Percentiles rank a stretch among this genome's conserved stretches.
Evolutionary conservation across 176 grass and related monocot species (phyloP).

Genomic region (Panicum miliaceum): DNA sequence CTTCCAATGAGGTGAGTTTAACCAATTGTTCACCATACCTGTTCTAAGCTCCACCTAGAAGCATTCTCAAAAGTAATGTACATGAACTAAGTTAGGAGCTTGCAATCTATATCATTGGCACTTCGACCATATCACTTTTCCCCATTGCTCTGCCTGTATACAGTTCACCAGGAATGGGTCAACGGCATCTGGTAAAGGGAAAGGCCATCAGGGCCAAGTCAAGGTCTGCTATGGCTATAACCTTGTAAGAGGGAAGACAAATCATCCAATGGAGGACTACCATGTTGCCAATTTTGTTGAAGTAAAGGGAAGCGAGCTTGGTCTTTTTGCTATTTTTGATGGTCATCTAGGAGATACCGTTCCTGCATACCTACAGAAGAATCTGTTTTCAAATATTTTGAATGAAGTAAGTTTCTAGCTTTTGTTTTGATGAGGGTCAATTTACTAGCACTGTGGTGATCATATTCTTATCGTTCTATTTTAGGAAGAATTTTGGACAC

Average conservation of each 20-base stretch:
- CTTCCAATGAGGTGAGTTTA: background rate
- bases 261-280: slow-evolving; percentile 90
- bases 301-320: slow-evolving; percentile 52
- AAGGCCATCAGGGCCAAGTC: slow-evolving; percentile 44
- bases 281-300: slow-evolving; percentile 59
- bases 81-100: slow-evolving; percentile 17
- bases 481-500: slow-evolving; percentile 92
- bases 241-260: slow-evolving; percentile 68
- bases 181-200: slow-evolving; percentile 59
- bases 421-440: background rate
- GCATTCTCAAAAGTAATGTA: background rate
- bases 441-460: background rate
- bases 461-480: slow-evolving; percentile 18
- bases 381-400: slow-evolving; percentile 76
- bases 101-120: background rate
- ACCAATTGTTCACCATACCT: background rate
- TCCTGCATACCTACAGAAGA: slow-evolving; percentile 68
- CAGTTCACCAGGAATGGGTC: slow-evolving; percentile 54
- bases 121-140: background rate
- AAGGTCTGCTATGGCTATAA: slow-evolving; percentile 72
- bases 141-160: slow-evolving; percentile 33
- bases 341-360: slow-evolving; percentile 77
- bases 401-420: slow-evolving; percentile 49
- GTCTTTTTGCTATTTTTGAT: slow-evolving; percentile 78
- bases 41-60: background rate